Conservation (phyloP, 768 basidiomycete genomes). For the Mycena chlorophos region DNA sequence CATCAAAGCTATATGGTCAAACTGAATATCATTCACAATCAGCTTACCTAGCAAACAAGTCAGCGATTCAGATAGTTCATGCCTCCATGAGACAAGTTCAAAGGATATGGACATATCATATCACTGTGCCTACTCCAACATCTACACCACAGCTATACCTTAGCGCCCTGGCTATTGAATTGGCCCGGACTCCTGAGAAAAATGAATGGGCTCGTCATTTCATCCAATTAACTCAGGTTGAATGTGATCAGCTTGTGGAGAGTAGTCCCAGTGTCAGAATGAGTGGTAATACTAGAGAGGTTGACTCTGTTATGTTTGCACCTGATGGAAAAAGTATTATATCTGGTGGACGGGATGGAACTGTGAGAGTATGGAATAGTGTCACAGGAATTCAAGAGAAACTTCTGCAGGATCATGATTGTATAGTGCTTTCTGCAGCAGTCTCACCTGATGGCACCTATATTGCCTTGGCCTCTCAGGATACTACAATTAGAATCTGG, state of each 20-base stretch:
- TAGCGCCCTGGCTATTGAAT: not conserved
- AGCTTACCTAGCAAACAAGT: not conserved
- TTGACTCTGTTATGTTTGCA: too few relatives aligned
- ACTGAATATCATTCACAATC: not conserved
- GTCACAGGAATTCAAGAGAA: too few relatives aligned
- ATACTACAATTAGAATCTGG: constrained; percentile 23
- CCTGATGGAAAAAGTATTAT: too few relatives aligned
- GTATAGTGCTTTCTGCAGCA: constrained; percentile 10
- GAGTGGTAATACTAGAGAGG: too few relatives aligned
- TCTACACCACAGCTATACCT: not conserved
- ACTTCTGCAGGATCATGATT: constrained; percentile 14
- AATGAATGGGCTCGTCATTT: not conserved
- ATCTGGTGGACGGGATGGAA: too few relatives aligned
- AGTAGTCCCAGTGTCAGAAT: constrained; percentile 6
- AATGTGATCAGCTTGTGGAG: not conserved
- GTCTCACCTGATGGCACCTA: constrained; percentile 24
- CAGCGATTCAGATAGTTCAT: not conserved
- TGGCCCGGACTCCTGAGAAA: not conserved
- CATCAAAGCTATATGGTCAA: not conserved
- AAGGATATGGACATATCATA: not conserved
- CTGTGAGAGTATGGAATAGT: too few relatives aligned
- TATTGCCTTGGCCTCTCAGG: constrained; percentile 22
- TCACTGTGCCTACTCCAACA: not conserved
- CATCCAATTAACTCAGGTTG: not conserved
- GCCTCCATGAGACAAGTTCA: not conserved